Evolutionary conservation across 1,284 basidiomycete species (phyloP).

Genomic region (Rugosomyces carneus): DNA sequence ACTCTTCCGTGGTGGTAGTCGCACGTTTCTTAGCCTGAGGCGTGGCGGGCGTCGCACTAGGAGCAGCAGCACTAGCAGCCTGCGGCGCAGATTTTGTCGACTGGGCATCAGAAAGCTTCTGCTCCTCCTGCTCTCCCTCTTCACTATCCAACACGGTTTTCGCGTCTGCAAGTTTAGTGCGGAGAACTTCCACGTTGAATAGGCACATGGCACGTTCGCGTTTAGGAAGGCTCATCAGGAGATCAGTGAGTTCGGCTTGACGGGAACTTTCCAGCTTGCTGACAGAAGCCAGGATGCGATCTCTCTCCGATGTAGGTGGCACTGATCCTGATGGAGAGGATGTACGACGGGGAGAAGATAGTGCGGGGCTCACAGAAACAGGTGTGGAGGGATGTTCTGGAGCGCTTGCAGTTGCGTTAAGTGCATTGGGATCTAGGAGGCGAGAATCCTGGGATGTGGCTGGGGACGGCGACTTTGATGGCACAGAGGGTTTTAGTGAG

Average conservation of each 20-base stretch:
- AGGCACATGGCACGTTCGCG: conserved; percentile 85
- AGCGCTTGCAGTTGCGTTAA: conserved; percentile 70
- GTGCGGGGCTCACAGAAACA: conserved; percentile 63
- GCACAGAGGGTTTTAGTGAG: conserved; percentile 28
- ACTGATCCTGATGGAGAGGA: conserved; percentile 75
- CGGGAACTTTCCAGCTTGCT: conserved; percentile 52
- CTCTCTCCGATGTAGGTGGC: conserved; percentile 64
- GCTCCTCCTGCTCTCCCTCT: conserved; percentile 38
- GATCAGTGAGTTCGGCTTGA: conserved; percentile 62
- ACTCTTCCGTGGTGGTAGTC: conserved; percentile 35
- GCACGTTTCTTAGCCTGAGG: conserved; percentile 56
- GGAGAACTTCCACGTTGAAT: conserved; percentile 79
- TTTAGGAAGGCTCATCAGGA: conserved; percentile 81
- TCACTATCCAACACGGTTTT: conserved; percentile 73
- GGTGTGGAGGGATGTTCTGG: conserved; percentile 81
- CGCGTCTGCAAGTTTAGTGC: conserved; percentile 76
- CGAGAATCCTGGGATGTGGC: conserved; percentile 57
- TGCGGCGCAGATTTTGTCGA: conserved; percentile 31
- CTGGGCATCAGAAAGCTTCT: conserved; percentile 22
- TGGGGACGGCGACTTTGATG: conserved; percentile 39
- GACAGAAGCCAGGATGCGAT: conserved; percentile 68
- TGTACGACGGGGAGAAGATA: conserved; percentile 73
- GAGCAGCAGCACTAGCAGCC: conserved; percentile 23
- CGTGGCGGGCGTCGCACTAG: too few species aligned
- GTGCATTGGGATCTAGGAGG: conserved; percentile 49